Evolutionary conservation across 192 early-diverging fungal genomes (phyloP).

Genomic region (Umbelopsis vinacea): DNA sequence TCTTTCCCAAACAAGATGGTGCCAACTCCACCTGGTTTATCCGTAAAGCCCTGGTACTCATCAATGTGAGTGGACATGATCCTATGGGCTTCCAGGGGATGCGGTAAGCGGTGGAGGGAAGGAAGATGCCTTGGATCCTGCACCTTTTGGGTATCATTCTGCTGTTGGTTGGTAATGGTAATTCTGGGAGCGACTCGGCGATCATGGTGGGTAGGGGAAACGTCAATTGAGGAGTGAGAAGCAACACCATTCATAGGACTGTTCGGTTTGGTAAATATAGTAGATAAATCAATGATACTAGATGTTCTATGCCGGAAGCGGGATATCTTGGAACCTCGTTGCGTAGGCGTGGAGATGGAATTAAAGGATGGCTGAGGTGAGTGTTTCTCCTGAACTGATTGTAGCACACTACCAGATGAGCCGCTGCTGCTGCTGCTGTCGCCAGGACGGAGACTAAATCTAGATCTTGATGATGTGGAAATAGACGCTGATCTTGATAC

Average conservation of each 20-base stretch:
- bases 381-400: not conserved
- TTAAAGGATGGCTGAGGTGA: conserved; percentile 4
- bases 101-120: not conserved
- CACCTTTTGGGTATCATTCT: conserved; percentile 16
- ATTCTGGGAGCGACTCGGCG: not conserved
- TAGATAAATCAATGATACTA: conserved; percentile 13
- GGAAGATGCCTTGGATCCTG: conserved; percentile 7
- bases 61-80: not conserved
- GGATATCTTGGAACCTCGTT: conserved; percentile 4
- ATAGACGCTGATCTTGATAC: conserved; percentile 26
- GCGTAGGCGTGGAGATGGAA: conserved; percentile 7
- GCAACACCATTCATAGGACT: no score
- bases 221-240: not conserved
- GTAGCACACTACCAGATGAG: not conserved
- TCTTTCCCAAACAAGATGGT: conserved; percentile 36
- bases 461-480: conserved; percentile 20
- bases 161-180: conserved; percentile 8
- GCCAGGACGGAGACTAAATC: conserved; percentile 8
- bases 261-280: conserved; percentile 1
- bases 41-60: not conserved
- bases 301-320: conserved; percentile 25
- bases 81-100: not conserved
- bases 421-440: no score
- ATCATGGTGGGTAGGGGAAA: conserved; percentile 10
- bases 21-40: conserved; percentile 22